phyloP scores from a whole-genome alignment of 768 basidiomycete genomes.

The Pleurotus giganteus region DNA sequence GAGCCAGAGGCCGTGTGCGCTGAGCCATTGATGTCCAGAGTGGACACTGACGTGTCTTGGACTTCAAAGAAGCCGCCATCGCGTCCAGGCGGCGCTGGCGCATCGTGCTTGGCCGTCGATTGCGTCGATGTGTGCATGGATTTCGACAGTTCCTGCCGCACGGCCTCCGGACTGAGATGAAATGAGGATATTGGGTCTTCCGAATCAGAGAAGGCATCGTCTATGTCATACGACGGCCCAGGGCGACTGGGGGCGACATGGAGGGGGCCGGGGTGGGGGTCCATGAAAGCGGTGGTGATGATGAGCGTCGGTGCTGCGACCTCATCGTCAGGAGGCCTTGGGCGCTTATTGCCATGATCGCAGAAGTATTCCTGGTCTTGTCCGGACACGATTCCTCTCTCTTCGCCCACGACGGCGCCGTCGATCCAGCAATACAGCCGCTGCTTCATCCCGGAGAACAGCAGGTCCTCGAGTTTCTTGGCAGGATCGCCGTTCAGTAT shows the following conservation, averaged over 20 bases:
- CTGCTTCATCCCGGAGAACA: conserved; percentile 89
- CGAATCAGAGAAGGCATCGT: conserved; percentile 69
- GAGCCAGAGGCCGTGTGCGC: conserved; percentile 3
- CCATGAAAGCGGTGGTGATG: not conserved
- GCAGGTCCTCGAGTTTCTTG: conserved; percentile 79
- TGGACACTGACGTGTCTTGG: conserved; percentile 47
- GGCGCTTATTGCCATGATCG: conserved; percentile 59
- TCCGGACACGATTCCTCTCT: conserved; percentile 87
- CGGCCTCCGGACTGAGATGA: conserved; percentile 58
- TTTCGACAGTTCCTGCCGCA: conserved; percentile 61
- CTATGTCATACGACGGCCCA: conserved; percentile 39
- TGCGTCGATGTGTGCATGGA: conserved; percentile 34
- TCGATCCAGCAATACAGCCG: conserved; percentile 62
- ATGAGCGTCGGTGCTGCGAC: not conserved
- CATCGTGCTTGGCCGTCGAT: conserved; percentile 29
- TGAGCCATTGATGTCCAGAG: conserved; percentile 49
- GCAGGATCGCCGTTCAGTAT: conserved; percentile 72
- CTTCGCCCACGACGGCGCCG: conserved; percentile 57
- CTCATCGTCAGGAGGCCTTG: conserved; percentile 1
- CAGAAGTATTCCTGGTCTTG: conserved; percentile 83
- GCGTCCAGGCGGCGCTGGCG: conserved; percentile 24
- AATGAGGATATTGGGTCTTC: conserved; percentile 47
- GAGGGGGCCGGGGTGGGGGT: conserved; percentile 4
- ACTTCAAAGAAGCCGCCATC: conserved; percentile 32
- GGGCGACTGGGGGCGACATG: conserved; percentile 19